Percentiles rank a stretch among this genome's conserved stretches.
Conservation (phyloP, 106 monocot genomes). For the Dendrobium huoshanense region DNA sequence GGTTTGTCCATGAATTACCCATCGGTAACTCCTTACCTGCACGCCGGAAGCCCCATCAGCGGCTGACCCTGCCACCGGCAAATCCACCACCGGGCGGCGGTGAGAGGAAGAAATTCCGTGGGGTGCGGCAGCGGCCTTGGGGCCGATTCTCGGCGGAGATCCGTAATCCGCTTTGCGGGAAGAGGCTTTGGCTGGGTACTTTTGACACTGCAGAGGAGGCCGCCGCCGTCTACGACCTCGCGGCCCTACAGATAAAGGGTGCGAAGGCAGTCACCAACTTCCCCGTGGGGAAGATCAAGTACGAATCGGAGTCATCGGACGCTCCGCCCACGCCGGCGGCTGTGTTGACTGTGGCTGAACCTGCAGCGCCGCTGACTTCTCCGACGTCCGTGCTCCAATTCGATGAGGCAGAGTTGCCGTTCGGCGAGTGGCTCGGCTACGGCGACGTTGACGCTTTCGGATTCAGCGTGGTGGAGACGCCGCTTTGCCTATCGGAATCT, state of each 20-base stretch:
- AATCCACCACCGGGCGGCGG: background rate
- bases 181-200: constrained; percentile 11
- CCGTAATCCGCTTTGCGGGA: constrained; percentile 2
- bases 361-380: background rate
- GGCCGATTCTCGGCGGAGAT: constrained; percentile 14
- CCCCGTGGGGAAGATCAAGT: background rate
- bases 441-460: background rate
- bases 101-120: background rate
- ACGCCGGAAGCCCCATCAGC: background rate
- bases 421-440: background rate
- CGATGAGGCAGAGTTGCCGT: background rate
- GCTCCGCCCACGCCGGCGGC: background rate
- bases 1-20: background rate
- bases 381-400: background rate
- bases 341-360: background rate
- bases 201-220: constrained; percentile 18
- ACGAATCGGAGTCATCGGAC: too few relatives aligned
- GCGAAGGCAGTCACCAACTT: constrained; percentile 11
- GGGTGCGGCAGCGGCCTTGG: constrained; percentile 16
- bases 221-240: constrained; percentile 14
- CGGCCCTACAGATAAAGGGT: constrained; percentile 4
- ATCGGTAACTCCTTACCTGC: background rate
- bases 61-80: background rate
- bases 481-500: background rate
- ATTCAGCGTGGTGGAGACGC: background rate